Base-by-base conservation (phyloP, 2,329 filamentous ascomycete species). In the Ramularia collo-cygni region DNA sequence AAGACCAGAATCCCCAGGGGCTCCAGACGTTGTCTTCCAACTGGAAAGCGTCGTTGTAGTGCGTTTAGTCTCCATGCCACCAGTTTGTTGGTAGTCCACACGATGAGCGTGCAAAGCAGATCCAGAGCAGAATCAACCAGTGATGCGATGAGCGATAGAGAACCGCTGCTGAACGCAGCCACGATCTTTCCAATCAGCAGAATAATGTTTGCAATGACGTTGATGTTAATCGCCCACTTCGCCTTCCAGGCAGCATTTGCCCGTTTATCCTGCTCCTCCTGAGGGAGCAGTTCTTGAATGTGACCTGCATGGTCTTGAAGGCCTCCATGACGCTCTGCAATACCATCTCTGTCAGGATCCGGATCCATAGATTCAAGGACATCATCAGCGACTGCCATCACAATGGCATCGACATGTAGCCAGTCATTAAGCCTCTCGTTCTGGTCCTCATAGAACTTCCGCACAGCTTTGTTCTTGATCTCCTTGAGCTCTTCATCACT, bases 1-100 rank as follows among this genome's bases (percentile, higher is more conserved):
- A 80, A 80, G 34, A 79, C 75, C 8, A 81, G 65, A 32, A 81
- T 78, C 1, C 77, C 76, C 6, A 80, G 64, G 0, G 77, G 77
- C 47, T 80, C 76, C 6, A 81, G 67, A 7, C 76, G 68, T 33
- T 68, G 64, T 17, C 72, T 65, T 4, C 73, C 72, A 15, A 80
- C 75, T 0, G 77, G 77, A 52, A 80, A 81, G 24, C 68, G 69
- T 44, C 70, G 68, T 37, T 67, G 64, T 8, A 79, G 60, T 2
- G 64, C 60, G 4, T 60, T 57, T 4, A 79, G 55, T 14, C 69
- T 68, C 77, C 77, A 81, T 9, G 69, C 61, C 3, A 81, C 77
- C 30, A 79, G 54, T 37, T 64, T 68, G 50, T 77, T 79, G 2
- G 76, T 79, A 1, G 67, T 68, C 72, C 75, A 79, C 16, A 80